A percentile compares a stretch with the other conserved stretches of the same genome.
phyloP scores from a whole-genome alignment of 1,284 basidiomycete genomes.

The Fistulina hepatica region DNA sequence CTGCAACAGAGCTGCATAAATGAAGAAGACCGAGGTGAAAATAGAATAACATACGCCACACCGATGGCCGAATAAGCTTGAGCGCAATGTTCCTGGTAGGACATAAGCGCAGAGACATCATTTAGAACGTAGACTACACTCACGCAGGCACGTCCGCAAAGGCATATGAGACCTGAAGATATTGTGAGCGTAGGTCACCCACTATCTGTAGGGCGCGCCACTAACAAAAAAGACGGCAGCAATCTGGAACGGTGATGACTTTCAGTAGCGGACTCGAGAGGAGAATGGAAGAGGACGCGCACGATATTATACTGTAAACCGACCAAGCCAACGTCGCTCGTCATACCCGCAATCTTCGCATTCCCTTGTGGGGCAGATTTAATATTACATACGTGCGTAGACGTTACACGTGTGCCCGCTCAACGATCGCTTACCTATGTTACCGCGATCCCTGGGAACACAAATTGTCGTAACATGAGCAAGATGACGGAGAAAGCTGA shows the following conservation, averaged over 20 bases:
- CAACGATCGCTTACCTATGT: conserved; percentile 21
- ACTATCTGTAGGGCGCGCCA: conserved; percentile 1
- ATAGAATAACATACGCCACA: conserved; percentile 30
- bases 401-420: not conserved
- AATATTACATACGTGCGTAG: not conserved
- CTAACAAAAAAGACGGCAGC: conserved; percentile 40
- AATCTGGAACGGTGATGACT: conserved; percentile 20
- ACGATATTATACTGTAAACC: conserved; percentile 35
- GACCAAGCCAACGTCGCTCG: conserved; percentile 26
- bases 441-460: conserved; percentile 25
- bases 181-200: conserved; percentile 5
- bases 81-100: conserved; percentile 32
- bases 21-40: conserved; percentile 4
- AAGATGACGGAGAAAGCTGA: too few relatives aligned
- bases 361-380: conserved; percentile 19
- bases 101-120: conserved; percentile 3
- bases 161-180: conserved; percentile 31
- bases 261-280: not conserved
- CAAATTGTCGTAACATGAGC: not conserved
- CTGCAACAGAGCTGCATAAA: conserved; percentile 17
- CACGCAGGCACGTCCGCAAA: conserved; percentile 40
- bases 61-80: conserved; percentile 35
- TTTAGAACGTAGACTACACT: conserved; percentile 14
- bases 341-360: conserved; percentile 31
- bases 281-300: conserved; percentile 8